phyloP scores from a whole-genome alignment of 805 yeast genomes.

The Ogataea ganodermae region DNA sequence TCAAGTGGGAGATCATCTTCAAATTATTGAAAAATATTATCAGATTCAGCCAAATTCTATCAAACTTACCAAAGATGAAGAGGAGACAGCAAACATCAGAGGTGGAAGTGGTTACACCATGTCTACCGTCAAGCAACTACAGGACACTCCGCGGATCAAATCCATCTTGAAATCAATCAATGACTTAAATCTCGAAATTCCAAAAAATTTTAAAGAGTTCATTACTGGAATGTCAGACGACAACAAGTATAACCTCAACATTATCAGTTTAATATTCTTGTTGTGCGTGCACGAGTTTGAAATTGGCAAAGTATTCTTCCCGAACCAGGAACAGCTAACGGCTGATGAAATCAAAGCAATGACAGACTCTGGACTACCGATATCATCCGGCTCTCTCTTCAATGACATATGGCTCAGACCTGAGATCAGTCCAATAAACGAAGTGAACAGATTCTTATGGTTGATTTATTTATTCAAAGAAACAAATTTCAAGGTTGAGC shows the following conservation, averaged over 20 bases:
- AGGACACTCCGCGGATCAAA: conserved; percentile 92
- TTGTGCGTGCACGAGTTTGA: conserved; percentile 60
- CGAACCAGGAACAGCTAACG: conserved; percentile 17
- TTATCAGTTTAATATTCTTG: conserved; percentile 75
- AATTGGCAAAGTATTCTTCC: conserved; percentile 32
- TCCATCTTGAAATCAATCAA: conserved; percentile 86
- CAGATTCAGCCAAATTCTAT: conserved; percentile 20
- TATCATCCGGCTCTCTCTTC: conserved; percentile 47
- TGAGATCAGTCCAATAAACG: conserved; percentile 57
- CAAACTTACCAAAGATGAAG: conserved; percentile 22
- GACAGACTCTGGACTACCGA: conserved; percentile 6
- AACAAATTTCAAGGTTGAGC: conserved; percentile 58
- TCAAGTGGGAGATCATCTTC: conserved; percentile 61
- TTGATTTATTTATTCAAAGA: conserved; percentile 77
- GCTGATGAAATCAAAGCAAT: conserved; percentile 15
- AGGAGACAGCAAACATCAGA: conserved; percentile 23
- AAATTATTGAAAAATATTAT: conserved; percentile 30
- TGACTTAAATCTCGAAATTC: conserved; percentile 61
- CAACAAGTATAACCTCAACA: conserved; percentile 42
- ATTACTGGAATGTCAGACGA: conserved; percentile 22
- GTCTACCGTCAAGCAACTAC: conserved; percentile 71
- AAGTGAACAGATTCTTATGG: conserved; percentile 82
- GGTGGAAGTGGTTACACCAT: conserved; percentile 36
- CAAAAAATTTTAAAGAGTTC: conserved; percentile 49
- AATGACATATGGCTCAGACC: conserved; percentile 74